A percentile compares a stretch with the other conserved stretches of the same genome.
phyloP scores from a whole-genome alignment of 148 eudicot genomes.

The Arctostaphylos glauca region DNA sequence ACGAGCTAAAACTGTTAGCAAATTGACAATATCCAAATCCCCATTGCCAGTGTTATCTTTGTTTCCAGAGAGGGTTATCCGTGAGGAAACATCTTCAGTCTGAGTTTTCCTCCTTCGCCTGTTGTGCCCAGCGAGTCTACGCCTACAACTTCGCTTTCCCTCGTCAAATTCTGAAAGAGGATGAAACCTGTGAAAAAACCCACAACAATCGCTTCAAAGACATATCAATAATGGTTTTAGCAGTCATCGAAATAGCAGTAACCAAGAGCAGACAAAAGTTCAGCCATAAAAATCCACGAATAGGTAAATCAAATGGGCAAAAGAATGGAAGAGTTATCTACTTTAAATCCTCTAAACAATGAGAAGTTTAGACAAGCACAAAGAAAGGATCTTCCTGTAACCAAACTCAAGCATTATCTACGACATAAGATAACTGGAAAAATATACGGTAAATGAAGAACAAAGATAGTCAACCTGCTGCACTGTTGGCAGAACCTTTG shows the following conservation, averaged over 20 bases:
- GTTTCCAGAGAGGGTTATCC: slow-evolving; percentile 25
- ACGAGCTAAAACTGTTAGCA: slow-evolving; percentile 42
- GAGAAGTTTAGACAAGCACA: not conserved
- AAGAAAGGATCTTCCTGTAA: not conserved
- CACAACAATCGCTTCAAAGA: not conserved
- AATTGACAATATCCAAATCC: slow-evolving; percentile 44
- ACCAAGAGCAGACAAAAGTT: not conserved
- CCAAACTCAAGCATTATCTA: not conserved
- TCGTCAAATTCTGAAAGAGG: slow-evolving; percentile 88
- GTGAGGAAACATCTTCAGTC: slow-evolving; percentile 60
- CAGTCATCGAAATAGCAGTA: not conserved
- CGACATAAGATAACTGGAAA: not conserved
- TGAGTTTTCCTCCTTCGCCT: slow-evolving; percentile 90
- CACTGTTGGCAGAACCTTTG: slow-evolving; percentile 94
- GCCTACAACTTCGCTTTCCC: slow-evolving; percentile 94
- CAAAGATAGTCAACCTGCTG: slow-evolving; percentile 52
- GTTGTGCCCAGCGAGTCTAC: slow-evolving; percentile 93
- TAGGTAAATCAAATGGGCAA: not conserved
- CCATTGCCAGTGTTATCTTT: slow-evolving; percentile 25
- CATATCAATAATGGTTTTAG: not conserved
- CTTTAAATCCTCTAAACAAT: not conserved
- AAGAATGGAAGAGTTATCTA: slow-evolving; percentile 3
- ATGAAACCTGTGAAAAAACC: slow-evolving; percentile 60
- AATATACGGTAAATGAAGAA: not conserved
- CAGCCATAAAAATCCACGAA: not conserved